Base-by-base conservation (phyloP, 805 yeast genomes). In the Candida piceae region DNA sequence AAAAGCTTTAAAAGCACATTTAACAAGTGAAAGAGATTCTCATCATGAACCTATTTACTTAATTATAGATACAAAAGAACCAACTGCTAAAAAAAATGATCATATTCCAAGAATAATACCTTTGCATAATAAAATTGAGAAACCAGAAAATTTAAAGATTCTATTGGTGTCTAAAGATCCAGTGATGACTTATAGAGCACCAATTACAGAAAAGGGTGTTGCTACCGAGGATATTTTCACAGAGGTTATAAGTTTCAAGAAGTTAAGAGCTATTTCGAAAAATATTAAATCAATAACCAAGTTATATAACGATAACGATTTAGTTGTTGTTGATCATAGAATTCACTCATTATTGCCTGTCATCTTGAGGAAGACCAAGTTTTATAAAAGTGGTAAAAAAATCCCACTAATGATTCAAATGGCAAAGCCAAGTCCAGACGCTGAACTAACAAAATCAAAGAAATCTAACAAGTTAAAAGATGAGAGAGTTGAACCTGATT, bases 151-250 rank as follows among this genome's bases (percentile, higher is more conserved):
- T 16, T 63, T 71, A 34, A 63, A 76, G 16, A 69, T 83, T 5
- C 53, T 84, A 4, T 63, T 86, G 15, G 69, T 86, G 11, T 81
- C 90, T 7, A 84, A 81, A 45, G 93, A 85, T 51, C 89, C 90
- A 1, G 73, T 80, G 5, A 64, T 72, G 4, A 65, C 68, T 6
- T 84, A 76, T 49, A 64, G 78, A 24, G 65, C 64, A 9, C 66
- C 69, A 4, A 54, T 84, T 5, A 63, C 67, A 6, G 62, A 60
- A 20, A 69, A 70, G 39, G 75, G 67, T 13, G 64, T 76, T 1
- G 67, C 72, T 2, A 79, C 88, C 0, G 76, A 78, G 36, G 84
- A 80, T 39, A 44, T 66, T 26, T 82, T 84, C 55, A 70, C 72
- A 30, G 77, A 77, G 20, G 75, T 85, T 17, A 62, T 77, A 15